Evolutionary conservation across 257 asterid species (phyloP).

Genomic region (Parsonsia alboflavescens): DNA sequence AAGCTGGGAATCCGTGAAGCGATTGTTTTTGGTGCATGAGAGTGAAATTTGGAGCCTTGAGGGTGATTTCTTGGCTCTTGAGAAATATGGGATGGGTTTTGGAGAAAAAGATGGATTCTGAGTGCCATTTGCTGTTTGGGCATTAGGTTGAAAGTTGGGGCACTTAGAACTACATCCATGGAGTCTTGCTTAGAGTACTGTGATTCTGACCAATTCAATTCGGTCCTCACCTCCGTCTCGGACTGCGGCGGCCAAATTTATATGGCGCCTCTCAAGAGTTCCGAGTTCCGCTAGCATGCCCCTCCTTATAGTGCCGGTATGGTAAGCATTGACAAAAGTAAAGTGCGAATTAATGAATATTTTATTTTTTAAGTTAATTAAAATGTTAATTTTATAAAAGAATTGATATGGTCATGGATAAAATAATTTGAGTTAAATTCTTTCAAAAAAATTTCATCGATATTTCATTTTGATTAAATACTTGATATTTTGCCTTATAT

Average conservation of each 20-base stretch:
- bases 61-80: constrained; percentile 15
- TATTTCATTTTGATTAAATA: no score
- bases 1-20: constrained; percentile 36
- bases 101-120: constrained; percentile 25
- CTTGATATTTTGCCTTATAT: no score
- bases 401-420: no score
- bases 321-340: no score
- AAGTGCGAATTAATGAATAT: no score
- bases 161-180: not conserved
- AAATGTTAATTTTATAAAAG: no score
- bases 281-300: no score
- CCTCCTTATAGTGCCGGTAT: no score
- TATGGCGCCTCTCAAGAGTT: not conserved
- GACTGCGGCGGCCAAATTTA: not conserved
- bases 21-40: constrained; percentile 43
- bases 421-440: no score
- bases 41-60: constrained; percentile 23
- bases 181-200: not conserved
- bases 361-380: no score
- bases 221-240: not conserved
- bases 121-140: constrained; percentile 25
- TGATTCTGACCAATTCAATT: not conserved
- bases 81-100: constrained; percentile 26
- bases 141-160: not conserved
- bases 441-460: no score